Evolutionary conservation across 306 rosid genomes (phyloP), one percentile per base, ranked within the genome.

Genomic region (Quercus alba): DNA sequence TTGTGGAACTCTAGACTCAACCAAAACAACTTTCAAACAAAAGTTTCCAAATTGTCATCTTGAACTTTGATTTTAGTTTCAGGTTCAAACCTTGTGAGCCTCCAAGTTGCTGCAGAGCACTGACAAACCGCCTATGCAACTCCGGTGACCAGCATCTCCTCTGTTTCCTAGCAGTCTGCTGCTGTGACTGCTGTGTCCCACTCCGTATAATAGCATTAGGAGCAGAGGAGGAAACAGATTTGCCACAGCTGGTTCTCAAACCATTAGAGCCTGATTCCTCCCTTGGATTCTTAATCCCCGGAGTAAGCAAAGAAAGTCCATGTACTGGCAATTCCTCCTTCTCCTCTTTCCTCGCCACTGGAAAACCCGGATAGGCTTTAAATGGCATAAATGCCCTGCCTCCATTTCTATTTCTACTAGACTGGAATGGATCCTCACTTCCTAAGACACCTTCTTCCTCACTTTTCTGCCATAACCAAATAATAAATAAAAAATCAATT

Each of bases 81-180:
- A 84, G 73, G 56, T 35, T 75, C 92, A 80, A 58, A 96, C 99
- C 99, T 87, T 93, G 99, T 82, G 97, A 86, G 73, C 99, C 99
- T 68, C 99, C 99, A 10, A 96, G 97, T 85, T 93, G 94, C 83
- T 93, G 97, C 91, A 96, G 84, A 19, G 99, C 96, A 85, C 79
- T 91, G 57, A 91, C 92, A 55, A 96, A 96, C 72, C 94, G 76
- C 35, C 97, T 77, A 70, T 96, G 99, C 90, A 96, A 81, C 78
- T 96, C 99, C 0, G 97, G 98, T 0, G 99, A 96, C 99, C 99
- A 96, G 86, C 99, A 93, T 66, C 99, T 85, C 81, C 99, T 90
- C 88, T 90, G 99, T 75, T 96, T 96, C 85, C 98, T 80, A 64
- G 88, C 44, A 38, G 83, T 62, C 80, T 87, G 91, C 75, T 88